Base-by-base conservation (phyloP, 192 early-diverging fungal genomes). In the Umbelopsis ramanniana region DNA sequence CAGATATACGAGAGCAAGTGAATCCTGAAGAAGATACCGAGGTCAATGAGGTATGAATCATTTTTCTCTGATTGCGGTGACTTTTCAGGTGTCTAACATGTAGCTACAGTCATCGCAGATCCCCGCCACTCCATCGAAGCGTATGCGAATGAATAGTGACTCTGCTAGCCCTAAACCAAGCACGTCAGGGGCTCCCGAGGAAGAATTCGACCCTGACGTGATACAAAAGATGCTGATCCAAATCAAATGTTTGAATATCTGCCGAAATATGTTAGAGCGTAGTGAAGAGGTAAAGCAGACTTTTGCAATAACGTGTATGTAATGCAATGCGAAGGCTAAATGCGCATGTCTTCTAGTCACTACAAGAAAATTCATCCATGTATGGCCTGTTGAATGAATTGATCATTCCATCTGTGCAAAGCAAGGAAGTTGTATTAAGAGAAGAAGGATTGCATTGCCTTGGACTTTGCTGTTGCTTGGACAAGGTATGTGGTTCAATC, bases 401-500 rank as follows among this genome's bases (percentile, higher is more conserved):
- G 70, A 84, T 94, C 33, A 86, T 92, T 43, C 93, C 93, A 0
- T 88, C 91, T 2, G 83, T 94, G 23, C 86, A 87, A 80, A 86
- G 83, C 73, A 77, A 80, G 2, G 91, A 94, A 52, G 81, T 84
- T 12, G 76, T 90, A 5, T 72, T 95, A 37, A 88, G 91, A 47
- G 91, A 93, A 75, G 85, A 90, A 46, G 94, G 93, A 26, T 81
- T 96, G 38, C 90, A 95, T 63, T 96, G 94, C 71, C 83, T 96
- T 60, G 92, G 91, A 14, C 85, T 96, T 33, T 85, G 85, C 67
- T 96, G 94, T 74, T 77, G 87, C 19, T 75, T 94, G 37, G 94
- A 96, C 76, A 89, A 89, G 70, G 88, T 89, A 73, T 45, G 53
- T 29, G 23, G 63, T 46, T 9, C 37, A 22, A 35, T 8, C 17